Evolutionary conservation across 108 stramenopile genomes (phyloP), one percentile per base, ranked within the genome.

Genomic region (Cyclotella choctawhatcheeana): DNA sequence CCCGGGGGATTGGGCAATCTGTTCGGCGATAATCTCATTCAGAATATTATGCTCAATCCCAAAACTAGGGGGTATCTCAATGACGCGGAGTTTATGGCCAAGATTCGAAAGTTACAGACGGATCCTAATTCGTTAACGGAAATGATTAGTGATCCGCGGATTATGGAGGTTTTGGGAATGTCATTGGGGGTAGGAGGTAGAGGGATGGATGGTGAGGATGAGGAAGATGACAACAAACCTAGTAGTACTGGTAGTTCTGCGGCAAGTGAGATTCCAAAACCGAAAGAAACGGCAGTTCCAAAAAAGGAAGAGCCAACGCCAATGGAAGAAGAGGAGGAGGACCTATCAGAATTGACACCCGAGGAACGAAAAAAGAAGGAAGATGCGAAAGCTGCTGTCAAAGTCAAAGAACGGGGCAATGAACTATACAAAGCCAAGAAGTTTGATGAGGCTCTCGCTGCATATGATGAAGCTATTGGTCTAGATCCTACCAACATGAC

Each of bases 401-500:
- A 80, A 69, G 84, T 85, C 64, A 99, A 99, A 84, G 85, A 92
- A 33, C 82, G 82, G 31, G 99, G 98, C 8, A 99, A 99, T 74
- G 86, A 82, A 16, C 70, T 94, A 1, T 99, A 98, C 96, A 98
- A 97, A 75, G 47, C 67, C 21, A 95, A 97, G 76, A 86, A 98
- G 51, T 98, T 99, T 66, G 94, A 92, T 13, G 96, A 96, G 55
- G 99, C 99, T 22, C 47, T 99, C 35, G 94, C 88, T n/a, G 86
- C 90, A 13, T 99, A 99, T 79, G 94, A 98, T 56, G 97, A 96
- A 79, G 99, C 99, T n/a, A 93, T 89, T 75, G 88, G 88, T n/a
- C 74, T 97, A 24, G 98, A 99, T 78, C 87, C 90, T 6, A 89
- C 94, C 35, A 95, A 97, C 88, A 97, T 99, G 97, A 91, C 94